Percentiles rank a stretch among this genome's conserved stretches.
Conservation (phyloP, 768 basidiomycete genomes). For the Mycena galericulata region DNA sequence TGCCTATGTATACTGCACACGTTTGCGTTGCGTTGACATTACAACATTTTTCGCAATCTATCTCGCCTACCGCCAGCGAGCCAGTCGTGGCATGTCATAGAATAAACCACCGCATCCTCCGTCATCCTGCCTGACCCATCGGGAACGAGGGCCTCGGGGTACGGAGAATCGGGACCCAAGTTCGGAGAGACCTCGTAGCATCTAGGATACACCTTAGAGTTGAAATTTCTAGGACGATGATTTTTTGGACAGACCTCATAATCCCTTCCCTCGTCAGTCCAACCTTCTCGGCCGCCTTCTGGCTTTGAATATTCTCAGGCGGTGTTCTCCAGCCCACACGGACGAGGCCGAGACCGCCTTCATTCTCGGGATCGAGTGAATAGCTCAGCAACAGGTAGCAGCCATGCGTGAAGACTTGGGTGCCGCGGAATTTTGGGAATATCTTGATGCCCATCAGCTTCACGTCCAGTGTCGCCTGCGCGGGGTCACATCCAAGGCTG, state of each 20-base stretch:
- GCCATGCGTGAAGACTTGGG: conserved; percentile 35
- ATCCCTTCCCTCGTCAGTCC: conserved; percentile 33
- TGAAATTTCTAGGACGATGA: neutral
- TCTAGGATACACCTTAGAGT: conserved; percentile 8
- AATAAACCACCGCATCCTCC: conserved; percentile 39
- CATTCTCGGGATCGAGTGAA: conserved; percentile 27
- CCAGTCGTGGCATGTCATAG: conserved; percentile 39
- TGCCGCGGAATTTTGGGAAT: conserved; percentile 35
- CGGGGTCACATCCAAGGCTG: conserved; percentile 39
- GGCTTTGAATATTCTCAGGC: conserved; percentile 34
- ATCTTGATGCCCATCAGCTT: conserved; percentile 38
- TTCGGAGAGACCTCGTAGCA: conserved; percentile 38
- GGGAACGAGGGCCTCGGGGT: conserved; percentile 26
- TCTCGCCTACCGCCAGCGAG: conserved; percentile 29
- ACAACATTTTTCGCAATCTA: conserved; percentile 19
- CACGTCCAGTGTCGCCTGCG: conserved; percentile 35
- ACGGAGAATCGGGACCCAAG: conserved; percentile 24
- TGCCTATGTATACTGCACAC: too few relatives aligned
- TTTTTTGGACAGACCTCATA: conserved; percentile 26
- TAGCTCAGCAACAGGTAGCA: conserved; percentile 35
- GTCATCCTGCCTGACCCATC: conserved; percentile 35
- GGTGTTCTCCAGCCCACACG: conserved; percentile 38
- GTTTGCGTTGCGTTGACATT: neutral
- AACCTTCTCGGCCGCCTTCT: conserved; percentile 36
- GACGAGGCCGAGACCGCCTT: conserved; percentile 35